Base-by-base conservation (phyloP, 306 rosid species). In the Sphenostylis stenocarpa region DNA sequence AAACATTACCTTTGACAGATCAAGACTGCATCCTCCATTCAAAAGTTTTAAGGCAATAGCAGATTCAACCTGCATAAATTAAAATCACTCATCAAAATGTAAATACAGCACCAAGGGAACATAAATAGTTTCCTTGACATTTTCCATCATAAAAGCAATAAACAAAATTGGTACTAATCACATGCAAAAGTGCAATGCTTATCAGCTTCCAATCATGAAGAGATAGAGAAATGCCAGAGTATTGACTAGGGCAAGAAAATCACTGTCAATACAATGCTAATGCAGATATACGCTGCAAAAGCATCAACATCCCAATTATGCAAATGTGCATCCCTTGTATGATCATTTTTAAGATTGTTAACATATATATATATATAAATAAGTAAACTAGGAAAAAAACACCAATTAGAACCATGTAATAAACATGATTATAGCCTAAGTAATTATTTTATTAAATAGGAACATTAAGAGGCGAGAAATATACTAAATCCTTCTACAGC, bases 51-150 rank as follows among this genome's bases (percentile, higher is more conserved):
- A 84, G 53, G 89, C 91, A 86, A 96, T 68, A 70, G 84, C 84
- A 80, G 85, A 82, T 89, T 96, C 99, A 78, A 75, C 88, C 98
- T 96, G 87, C 86, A 87, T 63, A 70, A 77, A 38, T 78, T 62
- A 36, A 70, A 62, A 76, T 28, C 47, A 76, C 14, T 43, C 47
- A 41, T 69, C 77, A 82, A 70, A 47, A 70, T 48, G 1, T 44
- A 28, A 83, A 72, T 49, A 63, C 55, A 28, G 58, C n/a, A 28
- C 47, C 71, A 80, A 67, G 69, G 45, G 64, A 52, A 64, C n/a
- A 58, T 16, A 3, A 66, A 63, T 57, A 47, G 31, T 38, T 39
- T 31, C 44, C 70, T 8, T 15, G 26, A 65, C 12, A 38, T 21
- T 70, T 51, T 71, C 45, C 47, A 56, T 75, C 36, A 36, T 48